Percentiles rank a stretch among this genome's conserved stretches.
Conservation (phyloP, 345 rosid species). For the Lepidium aucheri region DNA sequence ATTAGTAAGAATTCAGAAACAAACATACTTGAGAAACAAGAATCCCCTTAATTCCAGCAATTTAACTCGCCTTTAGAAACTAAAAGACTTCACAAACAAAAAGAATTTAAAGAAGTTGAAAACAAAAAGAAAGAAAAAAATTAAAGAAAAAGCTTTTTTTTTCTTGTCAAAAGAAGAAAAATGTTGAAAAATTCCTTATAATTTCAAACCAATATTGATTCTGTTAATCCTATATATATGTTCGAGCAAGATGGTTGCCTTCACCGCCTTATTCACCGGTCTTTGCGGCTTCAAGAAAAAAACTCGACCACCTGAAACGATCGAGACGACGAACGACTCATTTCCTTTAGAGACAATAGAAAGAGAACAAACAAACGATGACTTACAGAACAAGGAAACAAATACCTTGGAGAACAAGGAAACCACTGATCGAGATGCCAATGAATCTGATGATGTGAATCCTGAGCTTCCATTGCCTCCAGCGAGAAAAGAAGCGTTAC, state of each 20-base stretch:
- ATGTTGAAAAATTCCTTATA: too few relatives aligned
- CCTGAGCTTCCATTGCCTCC: slow-evolving; percentile 42
- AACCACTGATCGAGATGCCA: neutral
- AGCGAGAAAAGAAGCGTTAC: slow-evolving; percentile 20
- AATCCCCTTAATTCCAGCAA: slow-evolving; percentile 11
- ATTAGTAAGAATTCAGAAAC: slow-evolving; percentile 6
- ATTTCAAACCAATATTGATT: neutral
- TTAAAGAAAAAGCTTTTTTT: too few relatives aligned
- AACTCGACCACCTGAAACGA: neutral
- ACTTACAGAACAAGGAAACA: neutral
- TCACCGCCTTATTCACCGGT: slow-evolving; percentile 29
- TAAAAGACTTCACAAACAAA: slow-evolving; percentile 6
- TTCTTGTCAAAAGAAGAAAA: too few relatives aligned
- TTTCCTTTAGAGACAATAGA: neutral
- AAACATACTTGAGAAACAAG: slow-evolving; percentile 1
- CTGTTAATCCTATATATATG: neutral
- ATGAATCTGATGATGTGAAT: neutral
- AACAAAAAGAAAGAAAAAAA: too few relatives aligned
- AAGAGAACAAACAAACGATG: neutral
- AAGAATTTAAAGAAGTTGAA: neutral
- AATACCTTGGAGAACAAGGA: neutral
- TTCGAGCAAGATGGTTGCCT: slow-evolving; percentile 19
- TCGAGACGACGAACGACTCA: neutral
- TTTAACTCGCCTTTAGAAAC: neutral
- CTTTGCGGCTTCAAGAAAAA: slow-evolving; percentile 40